Evolutionary conservation across 768 basidiomycete genomes (phyloP).

Genomic region (Termitomyces sp.): DNA sequence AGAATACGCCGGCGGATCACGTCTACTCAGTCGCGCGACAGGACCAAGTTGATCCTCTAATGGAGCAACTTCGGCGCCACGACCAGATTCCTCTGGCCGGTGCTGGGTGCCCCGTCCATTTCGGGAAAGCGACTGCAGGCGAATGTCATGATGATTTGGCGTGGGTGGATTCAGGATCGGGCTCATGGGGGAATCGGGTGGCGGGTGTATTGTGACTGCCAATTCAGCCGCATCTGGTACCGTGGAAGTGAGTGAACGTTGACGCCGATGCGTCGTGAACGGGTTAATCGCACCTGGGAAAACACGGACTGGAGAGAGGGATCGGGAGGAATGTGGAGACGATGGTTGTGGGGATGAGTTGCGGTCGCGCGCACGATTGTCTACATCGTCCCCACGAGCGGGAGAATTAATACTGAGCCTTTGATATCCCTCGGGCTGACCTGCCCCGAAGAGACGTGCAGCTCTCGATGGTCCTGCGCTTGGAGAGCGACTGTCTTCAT

Average conservation of each 20-base stretch:
- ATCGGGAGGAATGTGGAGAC: constrained; percentile 45
- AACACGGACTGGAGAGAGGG: constrained; percentile 51
- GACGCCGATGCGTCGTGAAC: constrained; percentile 69
- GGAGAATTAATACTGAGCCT: constrained; percentile 17
- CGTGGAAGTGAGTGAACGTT: constrained; percentile 64
- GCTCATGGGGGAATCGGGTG: constrained; percentile 73
- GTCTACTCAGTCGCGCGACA: constrained; percentile 35
- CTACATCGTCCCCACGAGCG: constrained; percentile 17
- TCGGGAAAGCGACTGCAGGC: constrained; percentile 58
- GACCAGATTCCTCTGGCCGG: constrained; percentile 28
- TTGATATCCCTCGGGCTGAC: constrained; percentile 24
- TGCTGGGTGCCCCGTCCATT: constrained; percentile 25
- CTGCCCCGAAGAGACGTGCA: constrained; percentile 14
- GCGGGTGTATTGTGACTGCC: constrained; percentile 66
- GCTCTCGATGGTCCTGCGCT: constrained; percentile 45
- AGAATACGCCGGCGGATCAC: constrained; percentile 82
- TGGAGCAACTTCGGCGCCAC: constrained; percentile 16
- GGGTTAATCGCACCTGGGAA: constrained; percentile 77
- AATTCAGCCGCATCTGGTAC: constrained; percentile 58
- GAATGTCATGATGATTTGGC: constrained; percentile 79
- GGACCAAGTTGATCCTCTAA: constrained; percentile 27
- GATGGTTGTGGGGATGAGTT: constrained; percentile 16
- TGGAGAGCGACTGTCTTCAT: constrained; percentile 26
- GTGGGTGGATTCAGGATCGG: constrained; percentile 77
- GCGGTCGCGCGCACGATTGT: constrained; percentile 16